Percentiles rank a stretch among this genome's conserved stretches.
phyloP scores from a whole-genome alignment of 2,329 filamentous ascomycete species.

The Stachybotrys chartarum region DNA sequence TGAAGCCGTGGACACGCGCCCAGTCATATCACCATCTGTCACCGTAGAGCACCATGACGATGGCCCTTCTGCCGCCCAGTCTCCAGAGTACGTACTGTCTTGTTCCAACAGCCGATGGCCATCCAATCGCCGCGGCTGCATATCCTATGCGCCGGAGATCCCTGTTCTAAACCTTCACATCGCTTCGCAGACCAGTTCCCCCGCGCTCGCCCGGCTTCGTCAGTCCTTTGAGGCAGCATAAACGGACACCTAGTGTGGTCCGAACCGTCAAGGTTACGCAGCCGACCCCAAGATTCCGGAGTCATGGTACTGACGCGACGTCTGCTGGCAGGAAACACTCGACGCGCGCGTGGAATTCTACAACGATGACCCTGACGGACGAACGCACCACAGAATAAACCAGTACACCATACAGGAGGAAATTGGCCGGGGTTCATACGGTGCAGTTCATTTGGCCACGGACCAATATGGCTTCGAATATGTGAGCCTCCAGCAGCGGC shows the following conservation, averaged over 20 bases:
- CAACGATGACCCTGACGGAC: conserved; percentile 76
- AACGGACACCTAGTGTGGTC: conserved; percentile 49
- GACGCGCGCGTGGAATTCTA: conserved; percentile 83
- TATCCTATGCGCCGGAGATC: too few relatives aligned
- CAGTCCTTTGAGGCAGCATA: conserved; percentile 52
- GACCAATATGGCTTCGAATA: conserved; percentile 92
- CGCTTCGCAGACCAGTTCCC: conserved; percentile 33
- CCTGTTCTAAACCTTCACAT: background rate
- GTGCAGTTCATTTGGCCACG: conserved; percentile 80
- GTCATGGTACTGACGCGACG: conserved; percentile 4
- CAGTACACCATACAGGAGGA: conserved; percentile 92
- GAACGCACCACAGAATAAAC: conserved; percentile 79
- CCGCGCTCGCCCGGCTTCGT: conserved; percentile 31
- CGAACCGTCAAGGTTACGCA: conserved; percentile 47
- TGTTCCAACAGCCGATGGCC: background rate
- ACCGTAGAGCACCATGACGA: conserved; percentile 18
- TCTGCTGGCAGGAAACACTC: conserved; percentile 69
- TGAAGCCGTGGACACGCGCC: conserved; percentile 12
- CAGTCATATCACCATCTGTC: conserved; percentile 21
- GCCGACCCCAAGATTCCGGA: background rate
- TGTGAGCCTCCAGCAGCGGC: conserved; percentile 47
- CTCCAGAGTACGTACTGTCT: background rate
- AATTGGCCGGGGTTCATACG: conserved; percentile 94
- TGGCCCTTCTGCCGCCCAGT: background rate
- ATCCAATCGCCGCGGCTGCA: too few relatives aligned